These are phyloP conservation scores for Mallotus nudiflorus DNA, from an alignment of 345 rosid species.

Conservation along the genomic window DNA sequence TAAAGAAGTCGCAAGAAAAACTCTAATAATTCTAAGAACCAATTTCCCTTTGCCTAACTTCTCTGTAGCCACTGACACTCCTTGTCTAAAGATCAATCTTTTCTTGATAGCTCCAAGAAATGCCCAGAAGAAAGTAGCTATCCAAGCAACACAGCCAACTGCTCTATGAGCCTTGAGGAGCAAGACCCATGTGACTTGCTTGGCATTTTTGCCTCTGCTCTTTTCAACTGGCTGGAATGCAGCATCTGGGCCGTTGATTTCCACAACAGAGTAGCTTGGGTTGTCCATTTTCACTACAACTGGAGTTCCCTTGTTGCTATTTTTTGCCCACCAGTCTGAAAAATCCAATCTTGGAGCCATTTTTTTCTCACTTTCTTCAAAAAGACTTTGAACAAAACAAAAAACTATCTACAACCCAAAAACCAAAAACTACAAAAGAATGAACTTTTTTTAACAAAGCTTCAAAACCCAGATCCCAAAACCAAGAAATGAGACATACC, in stretches of 20 bases:
- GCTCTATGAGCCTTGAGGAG: constrained; percentile 92
- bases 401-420: not conserved
- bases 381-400: not conserved
- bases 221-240: constrained; percentile 81
- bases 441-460: constrained; percentile 13
- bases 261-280: constrained; percentile 78
- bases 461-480: constrained; percentile 52
- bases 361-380: constrained; percentile 1
- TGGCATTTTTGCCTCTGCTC: constrained; percentile 82
- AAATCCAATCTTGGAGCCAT: constrained; percentile 79
- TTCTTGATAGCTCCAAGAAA: constrained; percentile 74
- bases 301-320: constrained; percentile 66
- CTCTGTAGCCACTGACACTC: constrained; percentile 55
- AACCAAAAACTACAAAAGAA: not conserved
- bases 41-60: constrained; percentile 61
- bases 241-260: constrained; percentile 83
- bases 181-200: constrained; percentile 89
- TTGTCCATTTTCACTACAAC: constrained; percentile 90
- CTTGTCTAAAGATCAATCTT: constrained; percentile 62
- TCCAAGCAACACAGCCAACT: constrained; percentile 78
- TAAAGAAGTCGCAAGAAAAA: constrained; percentile 50
- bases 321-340: constrained; percentile 68
- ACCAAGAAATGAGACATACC: constrained; percentile 33
- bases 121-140: constrained; percentile 72
- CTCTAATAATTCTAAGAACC: constrained; percentile 56